Evolutionary conservation across 345 rosid species (phyloP).

Genomic region (Physaria fendleri): DNA sequence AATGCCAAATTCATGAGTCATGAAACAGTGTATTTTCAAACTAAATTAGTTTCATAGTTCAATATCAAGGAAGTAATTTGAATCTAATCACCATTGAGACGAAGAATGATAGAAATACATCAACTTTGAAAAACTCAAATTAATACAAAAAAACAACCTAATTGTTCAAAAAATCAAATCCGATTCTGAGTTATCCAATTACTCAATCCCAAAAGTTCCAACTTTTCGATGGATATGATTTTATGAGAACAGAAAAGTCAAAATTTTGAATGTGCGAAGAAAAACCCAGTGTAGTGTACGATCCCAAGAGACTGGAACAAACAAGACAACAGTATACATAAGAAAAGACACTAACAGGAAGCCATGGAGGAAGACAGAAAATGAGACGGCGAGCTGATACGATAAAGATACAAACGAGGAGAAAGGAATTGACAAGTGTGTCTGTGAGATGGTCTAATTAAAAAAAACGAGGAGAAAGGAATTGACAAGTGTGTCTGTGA

Average conservation of each 20-base stretch:
- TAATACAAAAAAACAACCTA: not conserved
- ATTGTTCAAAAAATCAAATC: slow-evolving; percentile 17
- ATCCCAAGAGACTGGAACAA: not conserved
- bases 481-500: slow-evolving; percentile 8
- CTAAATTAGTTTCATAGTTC: not conserved
- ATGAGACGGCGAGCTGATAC: not conserved
- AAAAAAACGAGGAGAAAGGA: slow-evolving; percentile 17
- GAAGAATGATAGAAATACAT: not conserved
- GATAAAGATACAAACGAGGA: slow-evolving; percentile 21
- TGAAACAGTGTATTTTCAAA: too few species aligned
- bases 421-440: slow-evolving; percentile 2
- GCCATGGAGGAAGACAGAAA: slow-evolving; percentile 26
- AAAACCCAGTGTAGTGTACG: not conserved
- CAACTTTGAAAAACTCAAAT: slow-evolving; percentile 1
- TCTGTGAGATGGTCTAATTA: too few species aligned
- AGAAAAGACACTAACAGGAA: slow-evolving; percentile 30
- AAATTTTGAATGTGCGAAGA: not conserved
- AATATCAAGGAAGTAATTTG: not conserved
- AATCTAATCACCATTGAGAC: not conserved
- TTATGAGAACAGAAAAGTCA: not conserved
- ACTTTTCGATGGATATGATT: not conserved
- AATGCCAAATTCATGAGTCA: too few species aligned
- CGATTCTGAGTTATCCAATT: not conserved
- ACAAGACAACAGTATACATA: not conserved
- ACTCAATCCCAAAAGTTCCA: not conserved